Percentiles rank a stretch among this genome's conserved stretches.
Conservation (phyloP, 202 grass and related monocot genomes). For the Cymbopogon flexuosus region DNA sequence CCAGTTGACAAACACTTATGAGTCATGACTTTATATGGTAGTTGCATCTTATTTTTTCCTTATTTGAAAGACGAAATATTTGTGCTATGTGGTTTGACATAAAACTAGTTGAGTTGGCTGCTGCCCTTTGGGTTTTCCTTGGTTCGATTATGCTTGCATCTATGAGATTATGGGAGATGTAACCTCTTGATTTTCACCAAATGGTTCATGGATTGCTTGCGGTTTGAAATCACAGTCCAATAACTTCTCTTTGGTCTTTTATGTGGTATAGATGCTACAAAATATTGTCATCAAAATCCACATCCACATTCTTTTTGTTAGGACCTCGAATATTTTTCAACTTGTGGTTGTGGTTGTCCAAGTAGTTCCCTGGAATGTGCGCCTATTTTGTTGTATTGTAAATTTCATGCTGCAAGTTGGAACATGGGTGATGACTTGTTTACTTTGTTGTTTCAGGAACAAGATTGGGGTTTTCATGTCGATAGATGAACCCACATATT, state of each 20-base stretch:
- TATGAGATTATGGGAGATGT: not conserved
- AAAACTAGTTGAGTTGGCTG: not conserved
- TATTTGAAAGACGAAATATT: not conserved
- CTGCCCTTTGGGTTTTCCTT: not conserved
- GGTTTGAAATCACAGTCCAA: not conserved
- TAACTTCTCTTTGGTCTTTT: not conserved
- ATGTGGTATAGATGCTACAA: not conserved
- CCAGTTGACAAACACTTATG: not conserved
- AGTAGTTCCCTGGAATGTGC: not conserved
- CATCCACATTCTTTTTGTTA: conserved; percentile 1
- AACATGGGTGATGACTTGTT: conserved; percentile 23
- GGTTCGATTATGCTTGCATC: not conserved
- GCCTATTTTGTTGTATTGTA: not conserved
- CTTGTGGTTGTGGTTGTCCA: not conserved
- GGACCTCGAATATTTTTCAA: not conserved
- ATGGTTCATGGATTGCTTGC: not conserved
- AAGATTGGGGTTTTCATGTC: not conserved
- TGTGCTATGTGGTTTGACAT: not conserved
- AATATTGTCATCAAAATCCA: not conserved
- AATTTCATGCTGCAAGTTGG: not conserved
- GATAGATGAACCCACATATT: conserved; percentile 12
- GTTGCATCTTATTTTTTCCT: not conserved
- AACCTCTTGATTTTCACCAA: not conserved
- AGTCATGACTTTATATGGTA: not conserved
- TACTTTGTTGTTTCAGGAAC: conserved; percentile 30